Evolutionary conservation across 305 asterid genomes (phyloP).

Genomic region (Petunia hybrid): DNA sequence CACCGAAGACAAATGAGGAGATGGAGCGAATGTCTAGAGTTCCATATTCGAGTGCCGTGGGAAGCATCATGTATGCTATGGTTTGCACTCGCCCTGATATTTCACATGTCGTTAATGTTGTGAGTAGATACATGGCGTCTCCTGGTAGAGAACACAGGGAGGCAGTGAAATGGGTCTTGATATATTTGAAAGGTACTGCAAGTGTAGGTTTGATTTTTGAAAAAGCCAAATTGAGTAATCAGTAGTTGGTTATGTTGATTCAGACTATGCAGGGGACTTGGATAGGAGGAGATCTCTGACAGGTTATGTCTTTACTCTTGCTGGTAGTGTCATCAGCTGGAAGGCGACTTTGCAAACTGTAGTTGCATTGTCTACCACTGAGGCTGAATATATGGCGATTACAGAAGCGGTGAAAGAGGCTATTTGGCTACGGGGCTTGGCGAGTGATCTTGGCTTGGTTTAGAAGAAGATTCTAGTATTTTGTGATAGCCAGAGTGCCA

Average conservation of each 20-base stretch:
- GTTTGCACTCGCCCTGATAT: too few relatives aligned
- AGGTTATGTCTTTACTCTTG: too few relatives aligned
- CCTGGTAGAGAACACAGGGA: not conserved
- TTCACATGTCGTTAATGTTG: too few relatives aligned
- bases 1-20: too few relatives aligned
- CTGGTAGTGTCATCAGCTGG: not conserved
- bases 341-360: not conserved
- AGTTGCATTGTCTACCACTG: not conserved
- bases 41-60: too few relatives aligned
- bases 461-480: not conserved
- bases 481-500: not conserved
- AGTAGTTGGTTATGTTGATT: not conserved
- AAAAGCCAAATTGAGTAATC: too few relatives aligned
- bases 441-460: not conserved
- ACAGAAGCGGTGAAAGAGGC: slow-evolving; percentile 1
- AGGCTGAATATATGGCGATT: not conserved
- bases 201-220: too few relatives aligned
- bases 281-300: too few relatives aligned
- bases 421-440: not conserved
- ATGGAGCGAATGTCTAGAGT: too few relatives aligned
- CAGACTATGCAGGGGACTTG: too few relatives aligned
- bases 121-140: not conserved
- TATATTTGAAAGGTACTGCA: not conserved
- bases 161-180: not conserved
- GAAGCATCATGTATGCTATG: too few relatives aligned